These are phyloP conservation scores for Vigna reflexopilosa DNA, from an alignment of 306 rosid genomes.

Conservation along the genomic window DNA sequence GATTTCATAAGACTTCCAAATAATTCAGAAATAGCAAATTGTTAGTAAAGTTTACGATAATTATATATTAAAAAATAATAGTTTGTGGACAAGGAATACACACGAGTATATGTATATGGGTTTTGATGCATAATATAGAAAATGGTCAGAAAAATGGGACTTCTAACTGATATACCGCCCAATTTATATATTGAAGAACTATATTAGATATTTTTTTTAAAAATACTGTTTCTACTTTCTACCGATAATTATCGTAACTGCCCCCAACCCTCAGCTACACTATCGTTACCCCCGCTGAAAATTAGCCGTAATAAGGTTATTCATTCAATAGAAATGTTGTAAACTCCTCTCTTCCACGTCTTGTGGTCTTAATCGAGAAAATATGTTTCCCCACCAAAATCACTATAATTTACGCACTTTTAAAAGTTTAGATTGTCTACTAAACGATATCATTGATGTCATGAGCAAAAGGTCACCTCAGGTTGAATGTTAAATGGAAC, in stretches of 20 bases:
- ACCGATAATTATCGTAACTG: neutral
- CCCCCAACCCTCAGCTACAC: neutral
- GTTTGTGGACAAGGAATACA: neutral
- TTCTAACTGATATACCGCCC: neutral
- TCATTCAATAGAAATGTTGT: neutral
- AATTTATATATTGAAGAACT: neutral
- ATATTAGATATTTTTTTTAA: neutral
- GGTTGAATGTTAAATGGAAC: neutral
- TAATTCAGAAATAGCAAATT: neutral
- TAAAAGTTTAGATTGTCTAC: neutral
- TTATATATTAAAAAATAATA: neutral
- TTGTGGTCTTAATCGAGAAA: no score
- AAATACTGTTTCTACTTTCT: no score
- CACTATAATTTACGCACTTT: neutral
- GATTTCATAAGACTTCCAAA: neutral
- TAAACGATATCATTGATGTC: neutral
- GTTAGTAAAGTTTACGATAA: neutral
- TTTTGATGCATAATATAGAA: neutral
- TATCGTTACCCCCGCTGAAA: neutral
- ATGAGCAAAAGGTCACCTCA: neutral
- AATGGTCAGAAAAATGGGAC: neutral
- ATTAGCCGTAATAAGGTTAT: neutral
- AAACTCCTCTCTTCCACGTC: neutral
- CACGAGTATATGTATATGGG: neutral
- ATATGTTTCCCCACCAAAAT: neutral